A percentile compares a stretch with the other conserved stretches of the same genome.
Evolutionary conservation across 257 asterid genomes (phyloP).

Genomic region (Jasminum sambac): DNA sequence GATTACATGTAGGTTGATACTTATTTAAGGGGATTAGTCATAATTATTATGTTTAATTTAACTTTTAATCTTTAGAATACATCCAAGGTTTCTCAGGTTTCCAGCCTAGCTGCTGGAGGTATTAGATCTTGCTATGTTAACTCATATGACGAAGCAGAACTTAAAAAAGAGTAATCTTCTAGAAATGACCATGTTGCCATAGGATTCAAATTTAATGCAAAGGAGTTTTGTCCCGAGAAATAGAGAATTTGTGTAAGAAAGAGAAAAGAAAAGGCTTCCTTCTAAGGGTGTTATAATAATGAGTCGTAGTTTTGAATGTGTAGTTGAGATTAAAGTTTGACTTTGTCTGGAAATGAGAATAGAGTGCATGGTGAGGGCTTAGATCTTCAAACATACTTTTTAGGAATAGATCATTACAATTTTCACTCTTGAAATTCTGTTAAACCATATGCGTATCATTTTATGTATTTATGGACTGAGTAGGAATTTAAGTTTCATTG

Average conservation of each 20-base stretch:
- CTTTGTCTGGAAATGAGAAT: too few relatives aligned
- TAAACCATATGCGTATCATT: not conserved
- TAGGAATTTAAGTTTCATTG: not conserved
- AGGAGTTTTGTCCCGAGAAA: not conserved
- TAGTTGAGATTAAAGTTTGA: too few relatives aligned
- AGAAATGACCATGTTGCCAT: not conserved
- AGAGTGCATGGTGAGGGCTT: too few relatives aligned
- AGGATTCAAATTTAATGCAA: not conserved
- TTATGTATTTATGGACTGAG: not conserved
- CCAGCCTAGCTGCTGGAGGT: not conserved
- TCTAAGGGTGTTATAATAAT: not conserved
- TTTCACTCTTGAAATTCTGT: not conserved
- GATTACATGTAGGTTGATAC: conserved; percentile 5
- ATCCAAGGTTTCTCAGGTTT: not conserved
- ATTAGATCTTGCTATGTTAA: not conserved
- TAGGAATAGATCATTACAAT: not conserved
- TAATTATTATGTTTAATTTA: not conserved
- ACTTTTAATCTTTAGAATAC: not conserved
- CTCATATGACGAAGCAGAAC: not conserved
- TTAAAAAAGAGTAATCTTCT: not conserved
- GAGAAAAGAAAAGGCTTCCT: not conserved
- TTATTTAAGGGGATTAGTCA: conserved; percentile 3
- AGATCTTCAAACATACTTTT: not conserved
- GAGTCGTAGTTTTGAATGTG: too few relatives aligned
- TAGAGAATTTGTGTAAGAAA: not conserved